Conservation (phyloP, 257 asterid species). For the Solanum etuberosum region DNA sequence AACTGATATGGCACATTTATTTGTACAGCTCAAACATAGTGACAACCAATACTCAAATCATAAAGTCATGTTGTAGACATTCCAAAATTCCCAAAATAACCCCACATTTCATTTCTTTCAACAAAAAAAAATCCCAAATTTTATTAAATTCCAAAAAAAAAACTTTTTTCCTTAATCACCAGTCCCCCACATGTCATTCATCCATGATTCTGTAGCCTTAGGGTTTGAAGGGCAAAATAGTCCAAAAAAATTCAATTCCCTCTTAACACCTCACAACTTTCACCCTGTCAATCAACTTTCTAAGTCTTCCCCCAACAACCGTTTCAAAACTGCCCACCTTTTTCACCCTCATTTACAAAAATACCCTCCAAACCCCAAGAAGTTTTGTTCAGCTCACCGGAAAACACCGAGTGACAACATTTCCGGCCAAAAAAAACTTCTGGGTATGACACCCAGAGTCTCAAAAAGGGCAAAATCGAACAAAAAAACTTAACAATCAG, state of each 20-base stretch:
- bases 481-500: neutral
- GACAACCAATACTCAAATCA: slow-evolving; percentile 4
- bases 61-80: neutral
- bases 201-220: neutral
- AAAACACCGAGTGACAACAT: slow-evolving; percentile 18
- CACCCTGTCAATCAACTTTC: neutral
- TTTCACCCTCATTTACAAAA: neutral
- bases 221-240: slow-evolving; percentile 26
- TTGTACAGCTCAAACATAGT: slow-evolving; percentile 16
- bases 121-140: neutral
- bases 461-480: neutral
- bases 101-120: neutral
- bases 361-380: neutral
- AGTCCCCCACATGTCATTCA: neutral
- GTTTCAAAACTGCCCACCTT: neutral
- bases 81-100: neutral
- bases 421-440: neutral
- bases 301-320: neutral
- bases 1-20: neutral
- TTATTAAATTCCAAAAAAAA: neutral
- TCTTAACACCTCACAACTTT: neutral
- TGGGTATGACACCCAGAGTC: slow-evolving; percentile 5
- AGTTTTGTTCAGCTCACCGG: neutral
- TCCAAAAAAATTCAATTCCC: neutral
- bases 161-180: neutral